Conservation (phyloP, 202 grass and related monocot genomes). For the Carex arenaria region DNA sequence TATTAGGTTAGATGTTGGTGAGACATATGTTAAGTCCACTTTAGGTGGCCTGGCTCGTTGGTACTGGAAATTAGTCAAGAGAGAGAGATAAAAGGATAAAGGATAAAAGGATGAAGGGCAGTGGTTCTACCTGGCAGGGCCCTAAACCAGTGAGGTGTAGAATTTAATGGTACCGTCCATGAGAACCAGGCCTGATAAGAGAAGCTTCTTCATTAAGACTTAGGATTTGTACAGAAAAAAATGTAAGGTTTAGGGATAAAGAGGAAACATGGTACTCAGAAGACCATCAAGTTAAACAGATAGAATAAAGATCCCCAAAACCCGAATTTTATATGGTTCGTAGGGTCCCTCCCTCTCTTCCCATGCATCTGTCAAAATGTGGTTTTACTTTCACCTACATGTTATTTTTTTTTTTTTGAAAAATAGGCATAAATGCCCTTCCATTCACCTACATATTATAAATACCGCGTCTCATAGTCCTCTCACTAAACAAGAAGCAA, state of each 20-base stretch:
- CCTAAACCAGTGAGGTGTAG: slow-evolving; percentile 23
- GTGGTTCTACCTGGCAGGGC: slow-evolving; percentile 27
- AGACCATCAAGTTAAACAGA: slow-evolving; percentile 5
- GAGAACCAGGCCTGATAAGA: slow-evolving; percentile 29
- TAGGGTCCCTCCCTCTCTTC: not conserved
- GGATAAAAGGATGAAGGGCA: slow-evolving; percentile 18
- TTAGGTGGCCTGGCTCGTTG: slow-evolving; percentile 21
- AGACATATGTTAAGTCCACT: slow-evolving; percentile 10
- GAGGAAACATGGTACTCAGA: slow-evolving; percentile 10
- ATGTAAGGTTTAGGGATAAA: not conserved
- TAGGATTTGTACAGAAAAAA: slow-evolving; percentile 21
- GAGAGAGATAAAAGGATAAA: slow-evolving; percentile 10
- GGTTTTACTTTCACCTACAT: not conserved
- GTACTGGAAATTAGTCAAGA: slow-evolving; percentile 16
- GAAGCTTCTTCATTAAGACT: slow-evolving; percentile 25
- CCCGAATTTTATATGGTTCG: not conserved
- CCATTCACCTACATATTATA: not conserved
- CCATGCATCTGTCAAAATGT: not conserved
- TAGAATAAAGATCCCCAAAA: not conserved
- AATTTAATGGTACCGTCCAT: slow-evolving; percentile 25
- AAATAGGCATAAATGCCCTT: too few relatives aligned
- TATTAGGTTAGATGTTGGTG: slow-evolving; percentile 23
- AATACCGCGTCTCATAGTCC: not conserved
- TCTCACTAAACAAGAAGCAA: not conserved
- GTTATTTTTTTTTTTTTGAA: not conserved